Base-by-base conservation (phyloP, 1,284 basidiomycete genomes). In the Marasmius tenuissimus region DNA sequence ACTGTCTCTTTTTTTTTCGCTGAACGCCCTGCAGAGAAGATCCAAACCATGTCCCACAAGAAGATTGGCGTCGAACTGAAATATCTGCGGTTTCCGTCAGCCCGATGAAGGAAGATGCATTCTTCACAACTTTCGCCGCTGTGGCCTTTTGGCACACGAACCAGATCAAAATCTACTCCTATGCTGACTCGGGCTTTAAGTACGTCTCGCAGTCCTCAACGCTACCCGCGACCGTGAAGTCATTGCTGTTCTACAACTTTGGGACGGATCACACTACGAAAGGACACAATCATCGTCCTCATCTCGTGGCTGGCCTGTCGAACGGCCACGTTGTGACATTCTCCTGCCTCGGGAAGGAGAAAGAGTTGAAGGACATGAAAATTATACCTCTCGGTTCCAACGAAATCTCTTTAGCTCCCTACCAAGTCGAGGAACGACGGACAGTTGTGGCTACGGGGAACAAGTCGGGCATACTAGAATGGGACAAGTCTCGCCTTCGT, bases 101-200 rank as follows among this genome's bases (percentile, higher is more conserved):
- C 3, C 87, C 88, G 1, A 67, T 84, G 39, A 81, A 88, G 63
- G 69, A 74, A 0, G 67, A 74, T 6, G 82, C 82, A 64, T 68
- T 72, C 39, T 88, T 77, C 59, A 73, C 87, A 1, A 71, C 71
- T 11, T 69, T 81, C 47, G 75, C 89, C 16, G 86, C 85, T 0
- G 84, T 92, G 22, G 87, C 88, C 0, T 93, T 93, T 64, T 98
- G 96, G 94, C 81, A 80, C 27, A 83, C 84, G 1, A 87, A 89
- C 63, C 70, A 77, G 22, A 81, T 96, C 42, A 78, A 87, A 59
- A 72, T 97, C 16, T 79, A 91, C 10, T 72, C 79, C 0, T 71
- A 69, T 0, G 63, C 59, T 1, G 57, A 69, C 4, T 61, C 67
- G n/a, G 68, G 75, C 3, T 77, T 92, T 47, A 67, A 67, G 27